Conservation (phyloP, 2,329 filamentous ascomycete species). For the Blumeriella jaapii region DNA sequence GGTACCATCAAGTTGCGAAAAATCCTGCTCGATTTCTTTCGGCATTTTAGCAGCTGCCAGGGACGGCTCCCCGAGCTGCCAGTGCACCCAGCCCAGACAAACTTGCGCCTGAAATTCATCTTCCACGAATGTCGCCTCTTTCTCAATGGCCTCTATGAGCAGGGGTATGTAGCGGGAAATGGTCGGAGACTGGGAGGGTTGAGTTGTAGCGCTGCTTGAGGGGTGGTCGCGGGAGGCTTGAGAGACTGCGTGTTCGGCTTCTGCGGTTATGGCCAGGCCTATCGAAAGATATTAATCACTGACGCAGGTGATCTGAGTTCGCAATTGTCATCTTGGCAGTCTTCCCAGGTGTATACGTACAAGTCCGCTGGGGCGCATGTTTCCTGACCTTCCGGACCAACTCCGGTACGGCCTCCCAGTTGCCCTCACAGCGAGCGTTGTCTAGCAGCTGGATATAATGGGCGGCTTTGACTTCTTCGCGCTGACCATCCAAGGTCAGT, state of each 20-base stretch:
- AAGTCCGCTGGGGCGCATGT: constrained; percentile 75
- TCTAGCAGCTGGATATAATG: constrained; percentile 78
- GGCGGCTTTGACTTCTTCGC: constrained; percentile 57
- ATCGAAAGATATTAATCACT: constrained; percentile 17
- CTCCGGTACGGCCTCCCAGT: constrained; percentile 80
- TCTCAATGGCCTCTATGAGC: constrained; percentile 45
- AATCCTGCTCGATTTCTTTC: constrained; percentile 44
- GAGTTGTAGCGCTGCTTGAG: constrained; percentile 6
- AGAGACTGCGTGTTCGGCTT: constrained; percentile 55
- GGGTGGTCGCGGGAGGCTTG: constrained; percentile 32
- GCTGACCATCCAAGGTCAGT: constrained; percentile 15
- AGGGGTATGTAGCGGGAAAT: constrained; percentile 25
- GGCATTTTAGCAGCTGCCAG: constrained; percentile 52
- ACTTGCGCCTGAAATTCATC: constrained; percentile 69
- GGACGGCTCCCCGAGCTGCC: constrained; percentile 58
- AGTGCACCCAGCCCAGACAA: constrained; percentile 78
- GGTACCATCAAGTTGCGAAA: constrained; percentile 40
- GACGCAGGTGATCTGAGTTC: too few relatives aligned
- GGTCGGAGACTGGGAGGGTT: constrained; percentile 16
- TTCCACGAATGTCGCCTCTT: constrained; percentile 40
- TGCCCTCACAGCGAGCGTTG: constrained; percentile 73
- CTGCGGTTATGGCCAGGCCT: constrained; percentile 62
- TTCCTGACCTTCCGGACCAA: constrained; percentile 88
- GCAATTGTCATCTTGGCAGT: too few relatives aligned
- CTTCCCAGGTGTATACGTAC: too few relatives aligned